Evolutionary conservation across 441 rosid species (phyloP).

Genomic region (Populus hybrid): DNA sequence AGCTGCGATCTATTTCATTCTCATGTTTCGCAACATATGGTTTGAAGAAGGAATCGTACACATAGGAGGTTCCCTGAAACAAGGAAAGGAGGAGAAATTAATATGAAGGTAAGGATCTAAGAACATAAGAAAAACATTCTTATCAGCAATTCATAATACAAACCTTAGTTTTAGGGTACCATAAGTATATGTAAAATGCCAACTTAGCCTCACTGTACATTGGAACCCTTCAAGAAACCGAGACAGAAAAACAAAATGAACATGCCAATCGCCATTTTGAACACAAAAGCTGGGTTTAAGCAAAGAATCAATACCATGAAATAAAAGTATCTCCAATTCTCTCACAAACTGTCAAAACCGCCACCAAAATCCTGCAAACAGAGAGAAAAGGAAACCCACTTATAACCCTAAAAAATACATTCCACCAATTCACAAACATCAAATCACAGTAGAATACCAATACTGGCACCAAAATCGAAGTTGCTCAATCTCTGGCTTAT

Average conservation of each 20-base stretch:
- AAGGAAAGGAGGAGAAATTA: constrained; percentile 8
- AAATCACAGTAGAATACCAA: constrained; percentile 46
- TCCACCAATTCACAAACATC: neutral
- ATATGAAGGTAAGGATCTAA: constrained; percentile 7
- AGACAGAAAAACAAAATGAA: constrained; percentile 13
- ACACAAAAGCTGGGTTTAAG: constrained; percentile 9
- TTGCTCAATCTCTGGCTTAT: constrained; percentile 90
- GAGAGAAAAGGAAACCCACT: constrained; percentile 4
- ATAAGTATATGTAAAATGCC: constrained; percentile 64
- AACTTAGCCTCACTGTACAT: constrained; percentile 84
- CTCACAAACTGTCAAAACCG: constrained; percentile 70
- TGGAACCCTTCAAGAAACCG: constrained; percentile 60
- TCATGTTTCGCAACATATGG: constrained; percentile 91
- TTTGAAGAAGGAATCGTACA: constrained; percentile 86
- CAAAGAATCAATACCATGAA: constrained; percentile 50
- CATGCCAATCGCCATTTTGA: neutral
- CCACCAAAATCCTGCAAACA: constrained; percentile 83
- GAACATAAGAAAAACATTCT: neutral
- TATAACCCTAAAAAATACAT: neutral
- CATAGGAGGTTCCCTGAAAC: constrained; percentile 82
- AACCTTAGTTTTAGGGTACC: constrained; percentile 85
- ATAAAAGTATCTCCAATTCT: constrained; percentile 73
- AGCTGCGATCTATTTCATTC: constrained; percentile 83
- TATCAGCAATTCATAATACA: constrained; percentile 1
- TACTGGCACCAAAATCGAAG: constrained; percentile 99